Evolutionary conservation across 805 yeast genomes (phyloP).

Genomic region (Yarrowia osloensis): DNA sequence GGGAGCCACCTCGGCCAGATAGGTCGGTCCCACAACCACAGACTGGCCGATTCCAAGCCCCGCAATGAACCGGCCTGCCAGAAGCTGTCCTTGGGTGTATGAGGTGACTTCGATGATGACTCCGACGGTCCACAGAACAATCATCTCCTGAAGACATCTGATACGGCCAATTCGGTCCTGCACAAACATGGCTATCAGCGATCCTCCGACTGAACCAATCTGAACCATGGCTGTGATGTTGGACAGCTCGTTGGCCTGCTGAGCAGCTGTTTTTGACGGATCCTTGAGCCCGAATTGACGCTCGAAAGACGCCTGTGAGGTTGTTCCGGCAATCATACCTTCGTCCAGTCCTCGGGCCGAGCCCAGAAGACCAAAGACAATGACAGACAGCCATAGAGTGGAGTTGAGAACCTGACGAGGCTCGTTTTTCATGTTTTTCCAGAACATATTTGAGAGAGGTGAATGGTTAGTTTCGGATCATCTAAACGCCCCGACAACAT

Average conservation of each 20-base stretch:
- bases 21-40: conserved; percentile 57
- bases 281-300: conserved; percentile 50
- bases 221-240: conserved; percentile 63
- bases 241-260: conserved; percentile 50
- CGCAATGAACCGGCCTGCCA: conserved; percentile 57
- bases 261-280: conserved; percentile 41
- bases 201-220: conserved; percentile 57
- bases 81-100: conserved; percentile 51
- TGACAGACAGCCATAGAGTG: conserved; percentile 49
- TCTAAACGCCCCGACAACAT: neutral
- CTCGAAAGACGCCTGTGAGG: conserved; percentile 47
- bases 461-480: neutral
- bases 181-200: conserved; percentile 51
- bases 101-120: conserved; percentile 54
- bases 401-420: conserved; percentile 41
- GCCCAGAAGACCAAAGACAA: conserved; percentile 59
- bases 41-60: conserved; percentile 62
- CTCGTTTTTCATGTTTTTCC: conserved; percentile 17
- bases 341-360: conserved; percentile 62
- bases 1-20: conserved; percentile 58
- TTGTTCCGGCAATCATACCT: conserved; percentile 53
- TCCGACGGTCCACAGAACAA: conserved; percentile 51
- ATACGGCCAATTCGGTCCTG: conserved; percentile 58
- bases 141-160: conserved; percentile 49
- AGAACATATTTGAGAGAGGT: neutral